Evolutionary conservation across 1,284 basidiomycete species (phyloP).

Genomic region (Coriolopsis trogii): DNA sequence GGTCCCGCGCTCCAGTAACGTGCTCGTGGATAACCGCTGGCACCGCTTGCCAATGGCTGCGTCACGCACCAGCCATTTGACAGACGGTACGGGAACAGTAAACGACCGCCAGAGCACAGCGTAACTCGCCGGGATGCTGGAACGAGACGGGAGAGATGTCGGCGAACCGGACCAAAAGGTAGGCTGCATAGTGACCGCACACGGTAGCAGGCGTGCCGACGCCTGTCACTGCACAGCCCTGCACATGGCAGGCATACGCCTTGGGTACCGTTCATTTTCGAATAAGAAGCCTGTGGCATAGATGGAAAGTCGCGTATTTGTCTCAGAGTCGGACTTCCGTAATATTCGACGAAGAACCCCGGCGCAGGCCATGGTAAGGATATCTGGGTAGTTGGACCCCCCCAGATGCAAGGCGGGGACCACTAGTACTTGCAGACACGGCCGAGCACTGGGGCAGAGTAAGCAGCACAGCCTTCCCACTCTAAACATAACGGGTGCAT

Average conservation of each 20-base stretch:
- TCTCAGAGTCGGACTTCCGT: too few relatives aligned
- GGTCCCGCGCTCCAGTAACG: too few relatives aligned
- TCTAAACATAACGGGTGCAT: not conserved
- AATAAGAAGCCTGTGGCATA: not conserved
- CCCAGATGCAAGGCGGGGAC: too few relatives aligned
- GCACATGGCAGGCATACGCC: not conserved
- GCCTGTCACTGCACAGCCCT: slow-evolving; percentile 6
- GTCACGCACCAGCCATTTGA: not conserved
- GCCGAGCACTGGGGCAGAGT: not conserved
- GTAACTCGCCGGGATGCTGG: slow-evolving; percentile 1
- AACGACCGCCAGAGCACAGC: slow-evolving; percentile 4
- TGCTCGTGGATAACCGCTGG: slow-evolving; percentile 12
- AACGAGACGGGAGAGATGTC: not conserved
- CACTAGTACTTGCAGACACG: too few relatives aligned
- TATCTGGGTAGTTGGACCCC: too few relatives aligned
- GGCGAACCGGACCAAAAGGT: not conserved
- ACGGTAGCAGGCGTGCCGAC: not conserved
- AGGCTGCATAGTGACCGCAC: too few relatives aligned
- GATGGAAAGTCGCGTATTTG: not conserved
- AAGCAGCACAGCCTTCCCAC: slow-evolving; percentile 5
- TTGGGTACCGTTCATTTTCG: not conserved
- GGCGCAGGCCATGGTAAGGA: too few relatives aligned
- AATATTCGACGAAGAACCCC: too few relatives aligned
- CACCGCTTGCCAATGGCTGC: slow-evolving; percentile 5
- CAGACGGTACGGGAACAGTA: not conserved